Evolutionary conservation across 176 grass and related monocot genomes (phyloP).

Genomic region (Phoenix dactylifera): DNA sequence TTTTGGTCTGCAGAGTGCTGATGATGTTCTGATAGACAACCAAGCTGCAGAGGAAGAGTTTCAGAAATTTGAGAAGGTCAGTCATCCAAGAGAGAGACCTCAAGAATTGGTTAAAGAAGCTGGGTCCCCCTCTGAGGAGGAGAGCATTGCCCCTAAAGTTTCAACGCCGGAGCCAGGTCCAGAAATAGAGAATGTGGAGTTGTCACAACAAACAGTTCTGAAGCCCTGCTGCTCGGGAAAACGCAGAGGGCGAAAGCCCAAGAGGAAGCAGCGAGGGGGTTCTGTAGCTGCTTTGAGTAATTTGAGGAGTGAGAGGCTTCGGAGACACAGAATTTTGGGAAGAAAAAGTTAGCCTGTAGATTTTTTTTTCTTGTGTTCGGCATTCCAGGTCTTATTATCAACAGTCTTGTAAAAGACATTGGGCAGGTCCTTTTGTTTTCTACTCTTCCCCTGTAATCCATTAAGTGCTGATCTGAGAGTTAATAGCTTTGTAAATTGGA

Average conservation of each 20-base stretch:
- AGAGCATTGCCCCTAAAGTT: conserved; percentile 27
- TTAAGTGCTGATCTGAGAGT: too few species aligned
- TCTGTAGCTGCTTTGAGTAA: conserved; percentile 9
- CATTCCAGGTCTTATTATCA: too few species aligned
- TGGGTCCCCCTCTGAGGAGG: conserved; percentile 40
- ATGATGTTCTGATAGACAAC: conserved; percentile 88
- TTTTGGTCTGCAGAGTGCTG: conserved; percentile 40
- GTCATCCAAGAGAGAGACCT: conserved; percentile 32
- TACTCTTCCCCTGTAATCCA: too few species aligned
- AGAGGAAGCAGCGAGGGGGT: conserved; percentile 14
- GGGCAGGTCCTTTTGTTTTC: too few species aligned
- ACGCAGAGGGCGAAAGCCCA: conserved; percentile 43
- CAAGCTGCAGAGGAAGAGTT: conserved; percentile 64
- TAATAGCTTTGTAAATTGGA: too few species aligned
- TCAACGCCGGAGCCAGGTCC: conserved; percentile 28
- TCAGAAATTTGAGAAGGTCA: conserved; percentile 56
- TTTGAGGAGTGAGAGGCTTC: conserved; percentile 23
- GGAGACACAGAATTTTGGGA: conserved; percentile 14
- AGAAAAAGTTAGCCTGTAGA: too few species aligned
- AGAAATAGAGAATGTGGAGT: conserved; percentile 19
- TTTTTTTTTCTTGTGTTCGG: too few species aligned
- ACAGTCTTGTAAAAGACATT: too few species aligned
- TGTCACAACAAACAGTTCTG: conserved; percentile 32
- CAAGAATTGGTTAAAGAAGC: conserved; percentile 37
- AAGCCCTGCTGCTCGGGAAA: conserved; percentile 59